Conservation (phyloP, 2,329 filamentous ascomycete genomes). For the Spiromastix sp. region DNA sequence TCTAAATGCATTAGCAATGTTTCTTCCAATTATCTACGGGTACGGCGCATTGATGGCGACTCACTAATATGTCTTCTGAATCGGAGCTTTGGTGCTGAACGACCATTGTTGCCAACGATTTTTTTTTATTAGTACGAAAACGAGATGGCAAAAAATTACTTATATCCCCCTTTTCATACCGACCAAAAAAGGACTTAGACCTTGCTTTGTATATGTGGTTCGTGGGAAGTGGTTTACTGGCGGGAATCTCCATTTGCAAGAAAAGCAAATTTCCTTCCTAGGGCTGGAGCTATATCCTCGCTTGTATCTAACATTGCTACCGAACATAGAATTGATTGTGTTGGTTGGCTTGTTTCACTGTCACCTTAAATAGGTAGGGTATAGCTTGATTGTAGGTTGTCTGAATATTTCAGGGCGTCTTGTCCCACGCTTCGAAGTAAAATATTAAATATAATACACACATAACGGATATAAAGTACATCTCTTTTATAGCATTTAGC, state of each 20-base stretch:
- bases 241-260: background rate
- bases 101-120: background rate
- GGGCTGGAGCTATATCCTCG: no score
- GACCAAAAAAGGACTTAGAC: no score
- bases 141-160: background rate
- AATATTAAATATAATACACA: no score
- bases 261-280: background rate
- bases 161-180: background rate
- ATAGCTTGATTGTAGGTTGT: no score
- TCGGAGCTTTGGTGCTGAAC: no score
- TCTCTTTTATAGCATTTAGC: no score
- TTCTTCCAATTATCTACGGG: no score
- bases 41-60: no score
- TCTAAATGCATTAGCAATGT: conserved; percentile 39
- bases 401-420: background rate
- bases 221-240: background rate
- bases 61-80: no score
- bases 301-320: background rate
- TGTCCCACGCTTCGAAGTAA: no score
- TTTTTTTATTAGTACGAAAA: background rate
- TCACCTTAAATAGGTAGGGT: no score
- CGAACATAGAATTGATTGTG: background rate
- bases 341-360: background rate
- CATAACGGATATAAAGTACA: no score
- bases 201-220: background rate